Evolutionary conservation across 140 eudicot genomes (phyloP).

Genomic region (Oenanthe javanica): DNA sequence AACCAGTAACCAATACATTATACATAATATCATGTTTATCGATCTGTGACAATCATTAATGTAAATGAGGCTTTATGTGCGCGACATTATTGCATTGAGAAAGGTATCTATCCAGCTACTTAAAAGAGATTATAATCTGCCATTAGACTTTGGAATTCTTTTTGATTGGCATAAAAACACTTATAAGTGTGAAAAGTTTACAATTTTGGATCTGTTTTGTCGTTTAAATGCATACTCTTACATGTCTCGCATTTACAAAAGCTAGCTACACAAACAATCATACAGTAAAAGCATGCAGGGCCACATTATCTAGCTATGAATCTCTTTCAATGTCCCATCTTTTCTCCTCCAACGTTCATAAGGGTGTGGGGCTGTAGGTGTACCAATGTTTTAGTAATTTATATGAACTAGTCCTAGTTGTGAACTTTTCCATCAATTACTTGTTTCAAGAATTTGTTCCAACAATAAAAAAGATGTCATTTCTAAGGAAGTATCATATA

Average conservation of each 20-base stretch:
- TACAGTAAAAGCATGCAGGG: background rate
- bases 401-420: background rate
- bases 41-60: background rate
- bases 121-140: background rate
- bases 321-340: conserved; percentile 13
- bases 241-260: background rate
- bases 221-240: background rate
- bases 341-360: conserved; percentile 13
- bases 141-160: background rate
- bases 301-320: conserved; percentile 1
- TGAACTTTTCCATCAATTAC: background rate
- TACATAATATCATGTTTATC: background rate
- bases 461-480: background rate
- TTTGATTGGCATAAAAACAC: background rate
- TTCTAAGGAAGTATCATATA: background rate
- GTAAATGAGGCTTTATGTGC: background rate
- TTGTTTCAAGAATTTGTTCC: background rate
- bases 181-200: background rate
- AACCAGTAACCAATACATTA: background rate
- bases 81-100: background rate
- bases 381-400: background rate
- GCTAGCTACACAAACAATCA: too few relatives aligned
- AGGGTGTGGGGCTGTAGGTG: background rate
- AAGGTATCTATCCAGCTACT: background rate
- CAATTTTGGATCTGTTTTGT: background rate